These are phyloP conservation scores for Zalaria sp. DNA, from an alignment of 2,329 filamentous ascomycete species.

Conservation along the genomic window DNA sequence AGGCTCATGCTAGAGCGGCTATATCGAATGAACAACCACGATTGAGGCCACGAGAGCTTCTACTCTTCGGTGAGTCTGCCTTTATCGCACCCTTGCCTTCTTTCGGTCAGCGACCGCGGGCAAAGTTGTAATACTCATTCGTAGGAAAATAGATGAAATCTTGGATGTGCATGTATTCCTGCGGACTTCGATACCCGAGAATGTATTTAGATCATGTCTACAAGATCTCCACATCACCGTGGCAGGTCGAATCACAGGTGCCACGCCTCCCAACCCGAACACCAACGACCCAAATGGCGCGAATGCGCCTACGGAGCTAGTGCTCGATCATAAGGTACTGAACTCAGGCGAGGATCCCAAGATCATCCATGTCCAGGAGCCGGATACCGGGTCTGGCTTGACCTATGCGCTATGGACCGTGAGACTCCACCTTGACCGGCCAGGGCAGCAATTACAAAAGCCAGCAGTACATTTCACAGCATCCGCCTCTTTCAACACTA, in stretches of 20 bases:
- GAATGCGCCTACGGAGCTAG: background rate
- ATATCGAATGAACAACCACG: conserved; percentile 41
- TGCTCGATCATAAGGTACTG: background rate
- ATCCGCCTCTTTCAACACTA: conserved; percentile 42
- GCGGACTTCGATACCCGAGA: conserved; percentile 46
- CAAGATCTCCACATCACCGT: conserved; percentile 50
- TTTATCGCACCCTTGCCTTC: conserved; percentile 12
- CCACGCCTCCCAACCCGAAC: conserved; percentile 24
- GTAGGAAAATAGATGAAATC: conserved; percentile 53
- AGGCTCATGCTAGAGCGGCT: conserved; percentile 30
- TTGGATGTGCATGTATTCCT: conserved; percentile 56
- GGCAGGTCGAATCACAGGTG: conserved; percentile 47
- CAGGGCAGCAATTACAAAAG: conserved; percentile 46
- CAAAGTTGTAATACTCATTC: conserved; percentile 33
- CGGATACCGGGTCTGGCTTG: conserved; percentile 9
- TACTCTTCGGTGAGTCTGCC: conserved; percentile 55
- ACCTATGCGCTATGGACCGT: conserved; percentile 25
- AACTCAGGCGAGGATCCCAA: background rate
- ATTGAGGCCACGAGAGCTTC: conserved; percentile 34
- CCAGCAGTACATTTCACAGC: conserved; percentile 49
- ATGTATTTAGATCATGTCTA: conserved; percentile 43
- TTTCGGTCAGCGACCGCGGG: conserved; percentile 21
- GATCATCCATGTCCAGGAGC: conserved; percentile 19
- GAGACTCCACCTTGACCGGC: conserved; percentile 23
- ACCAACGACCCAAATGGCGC: background rate